Percentiles rank a stretch among this genome's conserved stretches.
phyloP scores from a whole-genome alignment of 169 alveolate genomes.

The Perkinsus marinus region DNA sequence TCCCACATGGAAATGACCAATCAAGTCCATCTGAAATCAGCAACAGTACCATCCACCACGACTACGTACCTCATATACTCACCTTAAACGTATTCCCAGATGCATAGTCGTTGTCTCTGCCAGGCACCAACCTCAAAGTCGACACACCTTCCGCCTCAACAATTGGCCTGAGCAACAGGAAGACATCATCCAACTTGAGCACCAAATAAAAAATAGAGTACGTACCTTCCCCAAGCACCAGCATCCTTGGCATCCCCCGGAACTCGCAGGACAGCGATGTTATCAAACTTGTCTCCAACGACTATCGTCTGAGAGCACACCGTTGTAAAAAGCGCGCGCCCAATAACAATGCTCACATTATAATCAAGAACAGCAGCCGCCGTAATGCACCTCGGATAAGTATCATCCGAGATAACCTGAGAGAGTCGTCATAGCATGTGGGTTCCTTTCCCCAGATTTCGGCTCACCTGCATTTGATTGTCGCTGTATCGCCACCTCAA shows the following conservation, averaged over 20 bases:
- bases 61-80: background rate
- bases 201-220: background rate
- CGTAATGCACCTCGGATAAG: slow-evolving; percentile 87
- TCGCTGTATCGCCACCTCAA: slow-evolving; percentile 62
- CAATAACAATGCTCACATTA: slow-evolving; percentile 5
- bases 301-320: slow-evolving; percentile 19
- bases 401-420: slow-evolving; percentile 68
- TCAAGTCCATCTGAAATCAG: slow-evolving; percentile 37
- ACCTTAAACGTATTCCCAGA: slow-evolving; percentile 25
- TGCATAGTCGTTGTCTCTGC: slow-evolving; percentile 23
- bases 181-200: no score
- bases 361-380: slow-evolving; percentile 82
- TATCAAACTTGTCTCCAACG: slow-evolving; percentile 85
- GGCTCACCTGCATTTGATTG: slow-evolving; percentile 35
- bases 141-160: slow-evolving; percentile 28
- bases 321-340: background rate
- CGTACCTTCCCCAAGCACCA: background rate
- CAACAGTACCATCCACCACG: background rate
- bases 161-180: background rate
- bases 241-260: slow-evolving; percentile 34
- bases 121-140: slow-evolving; percentile 26
- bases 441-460: slow-evolving; percentile 9
- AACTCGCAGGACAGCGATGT: slow-evolving; percentile 63
- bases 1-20: slow-evolving; percentile 92
- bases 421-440: background rate